Evolutionary conservation across 2,329 filamentous ascomycete genomes (phyloP), one percentile per base, ranked within the genome.

Genomic region (Lasiodiplodia gonubiensis): DNA sequence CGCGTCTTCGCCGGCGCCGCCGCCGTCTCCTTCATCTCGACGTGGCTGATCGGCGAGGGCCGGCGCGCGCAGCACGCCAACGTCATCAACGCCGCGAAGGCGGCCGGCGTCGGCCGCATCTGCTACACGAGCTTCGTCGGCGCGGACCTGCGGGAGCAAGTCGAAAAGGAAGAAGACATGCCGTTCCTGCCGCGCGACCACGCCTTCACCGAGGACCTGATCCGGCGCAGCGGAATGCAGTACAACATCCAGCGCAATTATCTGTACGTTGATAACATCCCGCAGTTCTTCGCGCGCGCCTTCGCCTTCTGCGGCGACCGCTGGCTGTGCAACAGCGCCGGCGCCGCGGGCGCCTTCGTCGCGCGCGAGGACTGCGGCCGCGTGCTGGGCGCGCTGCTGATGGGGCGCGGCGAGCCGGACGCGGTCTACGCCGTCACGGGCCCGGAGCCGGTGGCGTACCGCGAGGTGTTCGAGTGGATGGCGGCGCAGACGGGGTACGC

Each of bases 161-260:
- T 57, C 1, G 23, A 16, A 2, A 27, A 1, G 3, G 55, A 59
- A 2, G 55, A 42, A 0, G 55, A 59, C 21, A 27, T 59, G 37
- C 55, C 55, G 23, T 59, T 59, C 37, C 37, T 59, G 55, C 55
- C 55, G 55, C 55, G 55, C 37, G 55, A 59, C 23, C 55, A 59
- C 55, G 55, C 55, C 5, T 59, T 14, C 10, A 46, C 37, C 11
- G 55, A 59, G 55, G 12, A 1, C 10, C 21, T 42, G 55, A 46
- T 59, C 14, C 5, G n/a, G 23, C 14, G 18, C 37, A 59, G 55
- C 37, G 37, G 55, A 3, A 14, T 59, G 55, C 21, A 16, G 55
- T 59, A 59, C 55, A 46, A 8, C 21, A 27, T 59, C 55, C 35
- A 59, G 35, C 55, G 55, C 12, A 59, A 46, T 23, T 59, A 46